Evolutionary conservation across 345 rosid species (phyloP), one percentile per base, ranked within the genome.

Genomic region (Isatis tinctoria): DNA sequence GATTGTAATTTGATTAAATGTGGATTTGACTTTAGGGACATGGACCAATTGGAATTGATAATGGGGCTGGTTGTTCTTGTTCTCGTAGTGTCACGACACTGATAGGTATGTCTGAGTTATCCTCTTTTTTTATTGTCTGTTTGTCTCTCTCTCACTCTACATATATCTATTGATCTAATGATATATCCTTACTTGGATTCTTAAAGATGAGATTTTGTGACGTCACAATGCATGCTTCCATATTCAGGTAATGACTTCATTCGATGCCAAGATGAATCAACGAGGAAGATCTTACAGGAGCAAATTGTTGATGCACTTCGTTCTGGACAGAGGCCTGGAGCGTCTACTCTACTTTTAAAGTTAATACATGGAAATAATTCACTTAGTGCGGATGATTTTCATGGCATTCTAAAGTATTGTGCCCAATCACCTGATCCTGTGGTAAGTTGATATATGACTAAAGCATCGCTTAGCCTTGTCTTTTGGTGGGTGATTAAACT

Each of bases 381-480:
- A 2, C 58, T 86, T 30, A 52, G 70, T 57, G 79, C 81, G 10
- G 1, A 69, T 63, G 90, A 93, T 77, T 86, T 90, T 39, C 59
- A 78, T 64, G 76, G 66, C 76, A 82, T 93, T 82, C 77, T 93
- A 26, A 67, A 52, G 1, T 83, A 87, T 61, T 93, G 98, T 77
- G 96, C 92, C 0, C 79, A 33, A 56, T 85, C 85, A 52, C 87
- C 88, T 3, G 96, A 93, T 69, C 88, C 98, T 58, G 67, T 87
- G 85, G 98, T 92, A 85, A 84, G 88, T 74, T 65, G 51, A 67
- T 67, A 17, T 18, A 60, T 49, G 43, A 37, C 0, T 18, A 56
- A 9, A 48, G 53, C 27, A 49, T 22, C n/a, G 20, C 47, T 53
- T 54, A 33, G 56, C 39, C 36, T 60, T 45, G 33, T 44, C 37